Percentiles rank a stretch among this genome's conserved stretches.
Evolutionary conservation across 2,329 filamentous ascomycete species (phyloP).

Genomic region (Claviceps pazoutovae): DNA sequence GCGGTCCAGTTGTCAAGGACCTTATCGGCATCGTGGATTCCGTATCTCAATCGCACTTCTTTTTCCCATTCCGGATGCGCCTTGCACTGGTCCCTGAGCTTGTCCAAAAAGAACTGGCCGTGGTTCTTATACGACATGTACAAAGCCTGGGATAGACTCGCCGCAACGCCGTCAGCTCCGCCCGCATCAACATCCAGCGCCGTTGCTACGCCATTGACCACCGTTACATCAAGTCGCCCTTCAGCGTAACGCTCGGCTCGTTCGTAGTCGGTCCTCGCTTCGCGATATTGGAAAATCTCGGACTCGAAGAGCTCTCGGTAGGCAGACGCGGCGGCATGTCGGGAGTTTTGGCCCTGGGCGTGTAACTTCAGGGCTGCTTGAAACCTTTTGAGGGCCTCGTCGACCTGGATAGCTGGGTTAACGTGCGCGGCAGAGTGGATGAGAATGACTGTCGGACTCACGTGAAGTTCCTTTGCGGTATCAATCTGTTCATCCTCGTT

Average conservation of each 20-base stretch:
- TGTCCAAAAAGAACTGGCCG: constrained; percentile 80
- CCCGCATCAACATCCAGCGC: constrained; percentile 43
- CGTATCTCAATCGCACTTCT: constrained; percentile 15
- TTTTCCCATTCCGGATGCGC: constrained; percentile 38
- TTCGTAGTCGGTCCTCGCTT: constrained; percentile 73
- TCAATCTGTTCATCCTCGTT: constrained; percentile 84
- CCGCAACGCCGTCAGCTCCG: constrained; percentile 60
- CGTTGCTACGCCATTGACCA: constrained; percentile 34
- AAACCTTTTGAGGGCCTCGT: constrained; percentile 91
- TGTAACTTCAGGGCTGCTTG: constrained; percentile 84
- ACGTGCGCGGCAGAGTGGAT: neutral
- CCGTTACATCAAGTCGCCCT: constrained; percentile 24
- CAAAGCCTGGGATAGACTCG: constrained; percentile 73
- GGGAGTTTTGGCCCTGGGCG: constrained; percentile 66
- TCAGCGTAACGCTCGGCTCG: constrained; percentile 47
- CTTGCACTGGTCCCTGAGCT: constrained; percentile 19
- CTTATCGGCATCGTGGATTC: constrained; percentile 22
- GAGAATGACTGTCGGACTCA: constrained; percentile 14
- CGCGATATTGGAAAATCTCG: constrained; percentile 86
- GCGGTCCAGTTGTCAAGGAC: constrained; percentile 43
- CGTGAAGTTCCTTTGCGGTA: constrained; percentile 85
- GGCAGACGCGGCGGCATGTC: constrained; percentile 61
- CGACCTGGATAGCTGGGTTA: constrained; percentile 42
- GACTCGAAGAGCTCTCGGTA: constrained; percentile 79
- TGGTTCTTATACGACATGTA: constrained; percentile 94